Percentiles rank a stretch among this genome's conserved stretches.
phyloP scores from a whole-genome alignment of 441 rosid species.

The Populus hybrid region DNA sequence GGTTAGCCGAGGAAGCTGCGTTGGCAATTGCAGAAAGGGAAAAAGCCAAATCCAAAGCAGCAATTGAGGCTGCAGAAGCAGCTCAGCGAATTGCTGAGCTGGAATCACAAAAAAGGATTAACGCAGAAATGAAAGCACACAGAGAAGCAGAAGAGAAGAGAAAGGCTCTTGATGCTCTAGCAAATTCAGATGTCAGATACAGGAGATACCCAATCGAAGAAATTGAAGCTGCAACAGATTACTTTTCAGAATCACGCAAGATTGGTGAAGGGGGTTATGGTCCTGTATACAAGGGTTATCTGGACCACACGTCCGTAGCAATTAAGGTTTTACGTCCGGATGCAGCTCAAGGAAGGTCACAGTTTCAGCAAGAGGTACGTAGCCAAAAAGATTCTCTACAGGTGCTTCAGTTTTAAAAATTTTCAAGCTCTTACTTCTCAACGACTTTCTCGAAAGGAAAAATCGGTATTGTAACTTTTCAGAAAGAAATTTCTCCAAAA shows the following conservation, averaged over 20 bases:
- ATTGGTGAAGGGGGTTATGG: conserved; percentile 97
- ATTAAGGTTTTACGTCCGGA: conserved; percentile 40
- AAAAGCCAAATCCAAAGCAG: conserved; percentile 80
- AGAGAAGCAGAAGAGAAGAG: conserved; percentile 70
- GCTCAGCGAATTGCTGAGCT: conserved; percentile 75
- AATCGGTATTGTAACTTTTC: not conserved
- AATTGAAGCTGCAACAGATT: conserved; percentile 76
- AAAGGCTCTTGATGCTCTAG: conserved; percentile 59
- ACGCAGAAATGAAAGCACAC: conserved; percentile 75
- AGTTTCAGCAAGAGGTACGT: conserved; percentile 87
- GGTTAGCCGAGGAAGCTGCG: conserved; percentile 78
- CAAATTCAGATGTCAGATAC: conserved; percentile 54
- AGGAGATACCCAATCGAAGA: conserved; percentile 80
- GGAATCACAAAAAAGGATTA: conserved; percentile 65
- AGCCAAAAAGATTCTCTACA: not conserved
- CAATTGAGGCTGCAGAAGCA: conserved; percentile 87
- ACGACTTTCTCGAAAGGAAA: not conserved
- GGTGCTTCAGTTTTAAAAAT: not conserved
- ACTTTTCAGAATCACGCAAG: conserved; percentile 54
- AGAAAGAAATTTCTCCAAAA: not conserved
- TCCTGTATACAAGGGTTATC: conserved; percentile 69
- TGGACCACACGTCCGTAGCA: conserved; percentile 83
- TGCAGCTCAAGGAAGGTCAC: conserved; percentile 72
- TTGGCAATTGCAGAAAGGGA: conserved; percentile 73
- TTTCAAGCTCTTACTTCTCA: not conserved